Evolutionary conservation across 2,329 filamentous ascomycete genomes (phyloP), one percentile per base, ranked within the genome.

Genomic region (Lachnellula hyalina): DNA sequence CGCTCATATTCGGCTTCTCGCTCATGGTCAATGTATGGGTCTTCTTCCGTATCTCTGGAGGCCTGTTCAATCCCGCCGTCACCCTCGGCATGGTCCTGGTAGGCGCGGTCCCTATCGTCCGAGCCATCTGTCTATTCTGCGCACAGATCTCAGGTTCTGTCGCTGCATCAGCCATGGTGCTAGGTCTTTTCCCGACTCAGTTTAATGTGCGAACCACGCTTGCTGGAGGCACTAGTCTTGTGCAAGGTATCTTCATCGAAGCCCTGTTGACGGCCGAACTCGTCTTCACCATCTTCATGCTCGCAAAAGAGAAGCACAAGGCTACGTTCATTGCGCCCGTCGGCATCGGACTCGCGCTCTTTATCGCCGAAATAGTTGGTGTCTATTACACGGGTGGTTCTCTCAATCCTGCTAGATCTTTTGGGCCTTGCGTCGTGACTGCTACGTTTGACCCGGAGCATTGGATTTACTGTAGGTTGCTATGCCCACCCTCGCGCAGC

Each of bases 21-120:
- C 68, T 81, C 45, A 74, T 74, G 23, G 77, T 78, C 57, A 81
- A 80, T 61, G 77, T 76, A 2, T 81, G 79, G 78, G 73, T 79
- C 3, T 81, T 81, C 64, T 81, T 74, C 64, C 73, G 77, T 19
- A 72, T 80, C 19, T 75, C 73, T 0, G 77, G 77, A n/a, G 77
- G 77, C 3, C 66, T 78, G 9, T 80, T 80, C 64, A 80, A 80
- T 54, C 77, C 77, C 2, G 72, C 72, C 34, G 75, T 74, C 15
- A 72, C 72, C 1, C 51, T 74, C 4, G 72, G 65, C 15, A 67
- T 74, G 66, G 61, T 63, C 15, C 61, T 74, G 21, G 64, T 72
- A 25, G 67, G 71, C 11, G 70, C 68, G 14, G 53, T 73, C 2
- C 60, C 66, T 5, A 48, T 61, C 40, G 44, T 71, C 5, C 65